A percentile compares a stretch with the other conserved stretches of the same genome.
These are phyloP conservation scores for Sisymbrium irio DNA, from an alignment of 345 rosid species.

Conservation along the genomic window DNA sequence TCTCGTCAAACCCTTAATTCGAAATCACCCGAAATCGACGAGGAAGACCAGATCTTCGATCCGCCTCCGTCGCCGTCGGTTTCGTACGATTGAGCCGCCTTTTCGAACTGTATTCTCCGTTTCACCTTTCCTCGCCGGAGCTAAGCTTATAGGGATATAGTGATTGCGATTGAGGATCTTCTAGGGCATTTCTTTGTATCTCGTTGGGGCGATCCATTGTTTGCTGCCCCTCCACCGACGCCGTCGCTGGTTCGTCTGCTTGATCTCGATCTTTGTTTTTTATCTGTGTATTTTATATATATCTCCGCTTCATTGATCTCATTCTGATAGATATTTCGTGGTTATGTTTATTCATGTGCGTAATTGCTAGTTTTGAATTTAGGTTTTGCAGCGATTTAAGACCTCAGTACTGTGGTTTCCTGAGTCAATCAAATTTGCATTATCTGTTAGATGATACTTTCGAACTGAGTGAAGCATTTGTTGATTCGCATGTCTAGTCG, in stretches of 20 bases:
- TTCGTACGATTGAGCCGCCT: slow-evolving; percentile 11
- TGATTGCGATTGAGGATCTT: slow-evolving; percentile 4
- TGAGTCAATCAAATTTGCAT: neutral
- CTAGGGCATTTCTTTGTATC: slow-evolving; percentile 4
- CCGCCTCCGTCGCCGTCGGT: slow-evolving; percentile 25
- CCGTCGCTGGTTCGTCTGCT: slow-evolving; percentile 27
- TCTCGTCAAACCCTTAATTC: slow-evolving; percentile 2
- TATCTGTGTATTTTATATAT: neutral
- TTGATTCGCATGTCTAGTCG: neutral
- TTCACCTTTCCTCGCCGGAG: neutral
- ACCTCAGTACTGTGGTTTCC: neutral
- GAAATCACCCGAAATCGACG: slow-evolving; percentile 16
- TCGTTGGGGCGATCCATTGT: neutral
- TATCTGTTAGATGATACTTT: neutral
- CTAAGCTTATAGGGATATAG: neutral
- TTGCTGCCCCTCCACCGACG: slow-evolving; percentile 18
- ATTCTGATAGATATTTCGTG: neutral
- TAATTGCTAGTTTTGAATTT: neutral
- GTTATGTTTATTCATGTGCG: neutral
- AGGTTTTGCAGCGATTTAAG: neutral
- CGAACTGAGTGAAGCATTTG: neutral
- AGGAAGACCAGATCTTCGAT: slow-evolving; percentile 25
- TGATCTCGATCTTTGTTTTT: neutral
- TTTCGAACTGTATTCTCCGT: neutral
- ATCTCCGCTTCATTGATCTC: slow-evolving; percentile 17